Base-by-base conservation (phyloP, 176 grass and related monocot genomes). In the Zoysia pacifica region DNA sequence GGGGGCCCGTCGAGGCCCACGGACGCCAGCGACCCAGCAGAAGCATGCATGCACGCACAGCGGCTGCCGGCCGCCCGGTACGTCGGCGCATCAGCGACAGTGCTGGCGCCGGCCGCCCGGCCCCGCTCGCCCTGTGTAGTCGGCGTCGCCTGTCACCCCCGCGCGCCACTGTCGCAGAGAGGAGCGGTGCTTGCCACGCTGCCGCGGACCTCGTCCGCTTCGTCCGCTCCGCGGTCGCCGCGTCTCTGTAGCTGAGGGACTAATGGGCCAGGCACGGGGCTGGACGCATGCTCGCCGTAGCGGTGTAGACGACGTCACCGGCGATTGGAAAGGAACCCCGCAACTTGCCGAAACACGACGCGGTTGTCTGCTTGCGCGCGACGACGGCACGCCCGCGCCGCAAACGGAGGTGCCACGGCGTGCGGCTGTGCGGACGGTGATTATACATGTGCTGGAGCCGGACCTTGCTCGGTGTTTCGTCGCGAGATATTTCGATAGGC, bases 1-100 rank as follows among this genome's bases (percentile, higher is more conserved):
- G 72, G 48, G 52, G 13, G 13, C 45, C 37, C 11, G 36, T 18
- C 18, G 82, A 65, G 67, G 75, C 83, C 83, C 68, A 63, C 83
- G 82, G 37, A 74, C 82, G 67, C 58, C 49, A 60, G 43, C 52
- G 53, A 59, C 51, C 50, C 5, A 7, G 7, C 58, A 11, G 7
- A 28, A n/a, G n/a, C 6, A 28, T 28, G 55, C 6, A 60, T n/a
- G 53, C 51, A 53, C 2, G 2, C 14, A 16, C 52, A 16, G 14
- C 58, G 1, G 56, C 56, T 20, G 59, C 15, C 77, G 60, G 63
- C 70, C 71, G 53, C 78, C 78, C 72, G 65, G 71, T 70, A 14
- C 54, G 48, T 10, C 11, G 56, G 59, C 19, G 19, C 85, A 55
- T 83, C 74, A 87, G 74, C 73, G 60, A 83, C 80, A 78, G 86